Evolutionary conservation across 108 stramenopile species (phyloP).

Genomic region (Aurantiochytrium sp.): DNA sequence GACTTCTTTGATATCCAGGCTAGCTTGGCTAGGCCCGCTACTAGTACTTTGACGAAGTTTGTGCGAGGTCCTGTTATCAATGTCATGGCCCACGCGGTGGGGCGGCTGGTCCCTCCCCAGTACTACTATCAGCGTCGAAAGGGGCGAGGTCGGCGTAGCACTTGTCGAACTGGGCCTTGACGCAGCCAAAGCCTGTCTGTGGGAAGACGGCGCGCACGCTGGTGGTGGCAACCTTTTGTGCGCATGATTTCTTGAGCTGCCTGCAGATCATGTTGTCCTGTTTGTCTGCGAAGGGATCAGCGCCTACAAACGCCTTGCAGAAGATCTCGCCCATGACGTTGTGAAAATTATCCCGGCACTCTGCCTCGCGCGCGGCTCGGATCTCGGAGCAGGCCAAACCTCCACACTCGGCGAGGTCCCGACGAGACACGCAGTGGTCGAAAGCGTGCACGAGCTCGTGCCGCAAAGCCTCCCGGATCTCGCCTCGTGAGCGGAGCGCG

Average conservation of each 20-base stretch:
- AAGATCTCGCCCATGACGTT: not conserved
- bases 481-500: not conserved
- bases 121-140: too few species aligned
- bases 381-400: slow-evolving; percentile 7
- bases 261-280: not conserved
- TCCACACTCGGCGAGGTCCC: not conserved
- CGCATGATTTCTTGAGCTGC: not conserved
- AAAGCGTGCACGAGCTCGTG: slow-evolving; percentile 28
- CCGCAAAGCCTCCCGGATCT: not conserved
- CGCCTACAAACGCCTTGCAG: not conserved
- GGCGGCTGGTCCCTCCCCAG: too few species aligned
- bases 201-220: not conserved
- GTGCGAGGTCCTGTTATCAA: too few species aligned
- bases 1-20: too few species aligned
- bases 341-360: slow-evolving; percentile 9
- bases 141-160: not conserved
- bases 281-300: not conserved
- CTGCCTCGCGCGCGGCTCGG: slow-evolving; percentile 1
- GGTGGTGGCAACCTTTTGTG: not conserved
- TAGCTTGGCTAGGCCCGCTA: too few species aligned
- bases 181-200: not conserved
- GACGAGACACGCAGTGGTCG: slow-evolving; percentile 2
- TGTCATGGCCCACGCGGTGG: too few species aligned
- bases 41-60: too few species aligned
- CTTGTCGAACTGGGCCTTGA: not conserved